Percentiles rank a stretch among this genome's conserved stretches.
Conservation (phyloP, 2,329 filamentous ascomycete genomes). For the Orbilia javanica region DNA sequence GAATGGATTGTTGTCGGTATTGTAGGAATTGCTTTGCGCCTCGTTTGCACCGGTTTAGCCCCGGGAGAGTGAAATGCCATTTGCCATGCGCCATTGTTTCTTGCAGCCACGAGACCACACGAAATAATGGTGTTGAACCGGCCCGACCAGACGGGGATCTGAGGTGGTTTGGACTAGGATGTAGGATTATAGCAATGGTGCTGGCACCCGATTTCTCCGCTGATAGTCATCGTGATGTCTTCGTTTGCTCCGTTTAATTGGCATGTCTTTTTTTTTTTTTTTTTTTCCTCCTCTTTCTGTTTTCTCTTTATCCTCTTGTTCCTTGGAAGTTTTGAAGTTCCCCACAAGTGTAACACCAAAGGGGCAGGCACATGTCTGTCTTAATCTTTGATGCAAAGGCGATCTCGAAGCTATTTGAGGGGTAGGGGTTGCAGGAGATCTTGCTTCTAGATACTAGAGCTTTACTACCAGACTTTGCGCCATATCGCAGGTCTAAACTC, state of each 20-base stretch:
- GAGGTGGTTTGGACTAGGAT: constrained; percentile 35
- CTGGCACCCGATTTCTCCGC: constrained; percentile 56
- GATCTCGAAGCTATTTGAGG: constrained; percentile 18
- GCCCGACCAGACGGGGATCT: constrained; percentile 52
- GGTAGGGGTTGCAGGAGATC: constrained; percentile 18
- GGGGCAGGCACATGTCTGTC: constrained; percentile 6
- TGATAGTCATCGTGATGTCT: constrained; percentile 12
- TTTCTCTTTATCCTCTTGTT: no score
- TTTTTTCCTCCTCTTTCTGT: no score
- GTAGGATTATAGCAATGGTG: constrained; percentile 13
- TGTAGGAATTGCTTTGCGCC: constrained; percentile 37
- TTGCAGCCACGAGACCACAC: constrained; percentile 15
- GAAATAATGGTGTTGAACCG: constrained; percentile 24
- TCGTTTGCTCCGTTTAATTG: constrained; percentile 8
- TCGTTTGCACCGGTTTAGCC: constrained; percentile 26
- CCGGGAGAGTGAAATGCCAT: constrained; percentile 4
- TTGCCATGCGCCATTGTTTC: constrained; percentile 32
- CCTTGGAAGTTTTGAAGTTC: constrained; percentile 3
- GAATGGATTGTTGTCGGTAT: background rate
- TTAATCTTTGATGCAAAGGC: constrained; percentile 22
- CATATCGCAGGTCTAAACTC: constrained; percentile 17
- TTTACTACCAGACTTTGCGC: constrained; percentile 6
- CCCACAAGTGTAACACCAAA: constrained; percentile 7
- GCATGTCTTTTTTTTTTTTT: background rate
- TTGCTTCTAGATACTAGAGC: constrained; percentile 3